Evolutionary conservation across 2,329 filamentous ascomycete species (phyloP), one percentile per base, ranked within the genome.

Genomic region (Colletotrichum euphorbiae): DNA sequence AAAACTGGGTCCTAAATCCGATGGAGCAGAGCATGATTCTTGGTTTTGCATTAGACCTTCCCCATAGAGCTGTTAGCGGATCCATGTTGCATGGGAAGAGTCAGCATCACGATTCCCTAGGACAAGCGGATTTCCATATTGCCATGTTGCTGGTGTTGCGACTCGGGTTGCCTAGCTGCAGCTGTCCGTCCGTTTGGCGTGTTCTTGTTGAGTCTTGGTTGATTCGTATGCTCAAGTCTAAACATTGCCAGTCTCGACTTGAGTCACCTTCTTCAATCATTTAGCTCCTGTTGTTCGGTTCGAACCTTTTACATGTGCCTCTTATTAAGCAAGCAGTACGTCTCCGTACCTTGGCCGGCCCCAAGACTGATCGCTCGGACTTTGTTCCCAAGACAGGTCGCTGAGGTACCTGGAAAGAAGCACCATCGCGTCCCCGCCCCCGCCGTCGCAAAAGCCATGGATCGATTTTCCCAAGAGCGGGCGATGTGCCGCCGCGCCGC

Each of bases 371-470:
- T 55, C 42, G 48, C 38, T 46, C 48, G 48, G 54, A 38, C 40
- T 68, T 60, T 66, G 48, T 56, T 66, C 31, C 61, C 59, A 28
- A 28, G 28, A 28, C 28, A 28, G 28, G 28, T 8, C 7, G 28
- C 28, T 28, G 28, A 28, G 28, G 28, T 28, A 28, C 28, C 28
- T 28, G 28, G 48, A 31, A 46, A 38, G 28, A 61, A 52, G 65
- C 65, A 64, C 65, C 60, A 52, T 65, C 40, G 24, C 17, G 61
- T 51, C 66, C 54, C 61, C 65, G 54, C 66, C 46, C 61, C 66
- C 66, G 46, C 48, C 66, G 60, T 52, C 60, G 52, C 60, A 54
- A 58, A 51, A 40, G 48, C 61, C 46, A 59, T 65, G 21, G 46
- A 51, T 65, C 21, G 45, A 50, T 36, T 31, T 61, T 55, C 31